Evolutionary conservation across 257 asterid species (phyloP).

Genomic region (Solanum pennellii): DNA sequence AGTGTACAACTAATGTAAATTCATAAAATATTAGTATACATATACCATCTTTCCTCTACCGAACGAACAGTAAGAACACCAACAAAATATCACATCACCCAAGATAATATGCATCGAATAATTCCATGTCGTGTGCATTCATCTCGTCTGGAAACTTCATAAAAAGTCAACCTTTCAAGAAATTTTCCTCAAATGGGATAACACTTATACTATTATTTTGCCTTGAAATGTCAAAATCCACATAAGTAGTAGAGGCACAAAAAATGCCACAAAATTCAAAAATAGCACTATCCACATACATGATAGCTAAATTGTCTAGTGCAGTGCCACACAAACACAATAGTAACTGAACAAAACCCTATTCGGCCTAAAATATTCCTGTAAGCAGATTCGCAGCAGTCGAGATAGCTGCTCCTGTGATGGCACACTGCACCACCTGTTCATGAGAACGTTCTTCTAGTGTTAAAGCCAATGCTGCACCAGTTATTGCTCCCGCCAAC

Average conservation of each 20-base stretch:
- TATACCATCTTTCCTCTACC: too few relatives aligned
- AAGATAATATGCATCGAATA: not conserved
- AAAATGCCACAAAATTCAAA: not conserved
- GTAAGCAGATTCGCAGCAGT: conserved; percentile 77
- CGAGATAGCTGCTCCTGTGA: conserved; percentile 89
- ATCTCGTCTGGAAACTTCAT: not conserved
- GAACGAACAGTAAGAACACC: too few relatives aligned
- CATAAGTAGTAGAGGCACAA: not conserved
- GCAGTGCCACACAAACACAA: not conserved
- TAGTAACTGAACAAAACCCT: not conserved
- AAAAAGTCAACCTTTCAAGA: not conserved
- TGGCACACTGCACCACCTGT: conserved; percentile 70
- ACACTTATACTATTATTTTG: not conserved
- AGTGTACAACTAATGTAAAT: too few relatives aligned
- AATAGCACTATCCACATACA: not conserved
- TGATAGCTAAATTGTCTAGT: not conserved
- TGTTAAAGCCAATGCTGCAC: conserved; percentile 77
- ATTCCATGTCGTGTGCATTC: not conserved
- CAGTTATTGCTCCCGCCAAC: conserved; percentile 81
- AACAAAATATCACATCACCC: not conserved
- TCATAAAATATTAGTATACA: too few relatives aligned
- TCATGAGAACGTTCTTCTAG: conserved; percentile 57
- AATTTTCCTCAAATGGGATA: not conserved
- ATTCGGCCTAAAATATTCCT: conserved; percentile 42
- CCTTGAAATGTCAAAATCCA: not conserved